Base-by-base conservation (phyloP, 495 filamentous ascomycete genomes). In the Bombardia bombarda region DNA sequence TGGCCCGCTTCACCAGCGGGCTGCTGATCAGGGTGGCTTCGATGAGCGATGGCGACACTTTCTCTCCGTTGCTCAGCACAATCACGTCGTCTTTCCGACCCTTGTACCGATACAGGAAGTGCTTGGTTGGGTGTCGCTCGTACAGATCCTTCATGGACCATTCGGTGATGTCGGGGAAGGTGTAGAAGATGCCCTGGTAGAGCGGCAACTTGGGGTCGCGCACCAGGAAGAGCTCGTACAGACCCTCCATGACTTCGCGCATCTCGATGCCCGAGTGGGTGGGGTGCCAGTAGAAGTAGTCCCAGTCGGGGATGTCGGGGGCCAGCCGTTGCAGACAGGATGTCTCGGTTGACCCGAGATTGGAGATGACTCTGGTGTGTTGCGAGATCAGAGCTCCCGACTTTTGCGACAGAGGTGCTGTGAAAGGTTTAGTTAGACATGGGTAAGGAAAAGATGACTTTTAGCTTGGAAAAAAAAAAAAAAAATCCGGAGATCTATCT, bases 41-140 rank as follows among this genome's bases (percentile, higher is more conserved):
- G 17, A 78, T 69, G 0, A 62, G 56, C 4, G 73, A 52, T 0
- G 80, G 78, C 48, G 80, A 80, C 4, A 78, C 47, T 56, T 82
- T 84, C 51, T 83, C 75, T 19, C 78, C 79, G 55, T 74, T 83
- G 13, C 64, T 70, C 41, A 83, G 70, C 1, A 82, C 78, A 36
- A 84, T 75, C 34, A 82, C 60, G 54, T 80, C 78, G 48, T 84
- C 80, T 1, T 55, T 47, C 12, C 80, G 65, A 2, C 76, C 73
- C 16, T 54, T 45, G 41, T 72, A 77, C 8, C 56, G 52, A 76
- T 73, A 83, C 23, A 69, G 49, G 21, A 69, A 47, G 0, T 66
- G 57, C 20, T 65, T 46, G 1, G 62, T 64, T 0, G 75, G 72
- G 46, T 81, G 76, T n/a, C 53, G 64, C 17, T 49, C 52, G 50